Base-by-base conservation (phyloP, 108 stramenopile species). In the Nitzschia sp. region DNA sequence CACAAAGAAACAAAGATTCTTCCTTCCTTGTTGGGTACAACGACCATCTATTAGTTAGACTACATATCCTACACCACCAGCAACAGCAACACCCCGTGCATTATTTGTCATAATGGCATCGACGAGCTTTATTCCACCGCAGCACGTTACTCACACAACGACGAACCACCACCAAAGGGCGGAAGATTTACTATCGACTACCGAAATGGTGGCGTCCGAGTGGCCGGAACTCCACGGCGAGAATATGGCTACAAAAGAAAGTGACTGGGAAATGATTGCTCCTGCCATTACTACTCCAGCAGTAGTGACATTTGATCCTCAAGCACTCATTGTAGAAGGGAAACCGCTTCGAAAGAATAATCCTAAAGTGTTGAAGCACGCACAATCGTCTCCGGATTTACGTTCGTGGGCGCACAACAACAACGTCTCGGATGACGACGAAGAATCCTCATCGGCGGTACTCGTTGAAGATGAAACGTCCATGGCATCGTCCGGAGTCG, bases 191-290 rank as follows among this genome's bases (percentile, higher is more conserved):
- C 9, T 13, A 6, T 6, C 6, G 13, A 9, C 38, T 42, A 13
- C 38, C 9, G 38, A 42, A 42, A 51, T 51, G 8, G 49, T 21
- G 11, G 18, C 13, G 21, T n/a, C n/a, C n/a, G 18, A 51, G 49
- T 51, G 49, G 49, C 49, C 49, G 5, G 13, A 9, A 5, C 49
- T 51, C 49, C 11, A 17, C 19, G 17, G 18, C 4, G 49, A 51
- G 4, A 51, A 23, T 23, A 51, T 19, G 49, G n/a, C 6, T 13
- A 42, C 6, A 9, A 36, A 45, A 24, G 64, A 58, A 6, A 29
- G 30, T 2, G 67, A 68, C 27, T 75, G 74, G 74, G 74, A 75
- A 63, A 31, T 75, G 24, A 17, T 75, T 56, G 45, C 59, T 28
- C 42, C 45, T 11, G 21, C 47, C 47, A 65, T 11, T 28, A 65